These are phyloP conservation scores for Entamoeba invadens DNA, from an alignment of 208 protist species.

Conservation along the genomic window DNA sequence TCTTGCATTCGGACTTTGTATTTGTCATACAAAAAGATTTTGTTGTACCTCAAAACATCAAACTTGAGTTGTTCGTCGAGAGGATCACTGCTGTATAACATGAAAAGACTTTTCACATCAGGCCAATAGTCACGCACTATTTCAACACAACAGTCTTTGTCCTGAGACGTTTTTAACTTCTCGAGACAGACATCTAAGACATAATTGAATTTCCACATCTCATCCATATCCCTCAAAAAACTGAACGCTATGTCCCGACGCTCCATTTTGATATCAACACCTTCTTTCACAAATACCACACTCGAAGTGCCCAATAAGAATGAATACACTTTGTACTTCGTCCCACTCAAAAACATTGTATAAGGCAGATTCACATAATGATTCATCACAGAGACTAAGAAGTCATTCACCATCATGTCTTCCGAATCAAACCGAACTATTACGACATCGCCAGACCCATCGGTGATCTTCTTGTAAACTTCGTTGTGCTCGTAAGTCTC, in stretches of 20 bases:
- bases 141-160: neutral
- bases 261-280: neutral
- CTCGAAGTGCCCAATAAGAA: neutral
- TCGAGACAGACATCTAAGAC: neutral
- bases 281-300: neutral
- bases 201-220: neutral
- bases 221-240: neutral
- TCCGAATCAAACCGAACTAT: neutral
- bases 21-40: neutral
- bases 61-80: neutral
- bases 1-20: neutral
- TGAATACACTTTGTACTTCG: neutral
- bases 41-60: neutral
- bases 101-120: neutral
- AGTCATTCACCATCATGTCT: neutral
- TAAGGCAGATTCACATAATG: neutral
- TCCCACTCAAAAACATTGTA: neutral
- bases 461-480: neutral
- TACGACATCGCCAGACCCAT: neutral
- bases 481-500: neutral
- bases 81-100: neutral
- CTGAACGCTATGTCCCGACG: neutral
- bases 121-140: neutral
- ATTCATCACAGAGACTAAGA: neutral
- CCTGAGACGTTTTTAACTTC: neutral